A percentile compares a stretch with the other conserved stretches of the same genome.
These are phyloP conservation scores for Trichoderma gamsii DNA, from an alignment of 495 filamentous ascomycete genomes.

Conservation along the genomic window DNA sequence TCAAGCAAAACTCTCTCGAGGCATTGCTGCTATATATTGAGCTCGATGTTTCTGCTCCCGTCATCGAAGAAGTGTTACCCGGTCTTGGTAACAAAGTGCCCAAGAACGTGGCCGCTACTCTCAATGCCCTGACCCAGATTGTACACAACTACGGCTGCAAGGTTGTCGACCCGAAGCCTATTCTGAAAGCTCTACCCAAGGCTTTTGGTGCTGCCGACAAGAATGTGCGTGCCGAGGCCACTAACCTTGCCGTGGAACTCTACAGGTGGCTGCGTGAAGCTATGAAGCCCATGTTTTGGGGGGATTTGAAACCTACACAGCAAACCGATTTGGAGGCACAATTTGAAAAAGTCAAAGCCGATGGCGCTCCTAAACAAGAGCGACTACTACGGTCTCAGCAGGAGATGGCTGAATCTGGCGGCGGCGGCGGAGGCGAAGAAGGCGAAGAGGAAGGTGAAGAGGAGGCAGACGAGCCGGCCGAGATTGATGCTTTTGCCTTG, in stretches of 20 bases:
- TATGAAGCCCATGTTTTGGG: constrained; percentile 98
- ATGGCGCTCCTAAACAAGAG: constrained; percentile 83
- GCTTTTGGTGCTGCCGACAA: constrained; percentile 96
- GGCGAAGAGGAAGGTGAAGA: constrained; percentile 55
- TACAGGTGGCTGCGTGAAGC: constrained; percentile 97
- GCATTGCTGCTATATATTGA: constrained; percentile 86
- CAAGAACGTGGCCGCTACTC: constrained; percentile 82
- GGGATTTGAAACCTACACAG: constrained; percentile 90
- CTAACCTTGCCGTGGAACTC: constrained; percentile 85
- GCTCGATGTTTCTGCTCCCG: constrained; percentile 74
- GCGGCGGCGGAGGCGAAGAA: constrained; percentile 50
- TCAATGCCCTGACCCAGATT: constrained; percentile 72
- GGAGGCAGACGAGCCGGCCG: constrained; percentile 60
- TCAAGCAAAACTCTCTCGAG: constrained; percentile 81
- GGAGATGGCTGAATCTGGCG: constrained; percentile 66
- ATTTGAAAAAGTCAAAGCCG: constrained; percentile 87
- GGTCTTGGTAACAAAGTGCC: constrained; percentile 85
- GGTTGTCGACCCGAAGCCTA: constrained; percentile 90
- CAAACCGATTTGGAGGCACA: constrained; percentile 90
- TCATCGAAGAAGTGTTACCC: constrained; percentile 87
- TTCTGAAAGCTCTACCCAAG: constrained; percentile 86
- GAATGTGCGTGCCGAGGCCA: constrained; percentile 92
- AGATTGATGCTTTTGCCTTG: constrained; percentile 79
- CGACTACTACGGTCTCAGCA: constrained; percentile 84
- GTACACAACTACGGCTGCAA: constrained; percentile 94